These are phyloP conservation scores for Boletus reticuloceps DNA, from an alignment of 768 basidiomycete species.

Conservation along the genomic window DNA sequence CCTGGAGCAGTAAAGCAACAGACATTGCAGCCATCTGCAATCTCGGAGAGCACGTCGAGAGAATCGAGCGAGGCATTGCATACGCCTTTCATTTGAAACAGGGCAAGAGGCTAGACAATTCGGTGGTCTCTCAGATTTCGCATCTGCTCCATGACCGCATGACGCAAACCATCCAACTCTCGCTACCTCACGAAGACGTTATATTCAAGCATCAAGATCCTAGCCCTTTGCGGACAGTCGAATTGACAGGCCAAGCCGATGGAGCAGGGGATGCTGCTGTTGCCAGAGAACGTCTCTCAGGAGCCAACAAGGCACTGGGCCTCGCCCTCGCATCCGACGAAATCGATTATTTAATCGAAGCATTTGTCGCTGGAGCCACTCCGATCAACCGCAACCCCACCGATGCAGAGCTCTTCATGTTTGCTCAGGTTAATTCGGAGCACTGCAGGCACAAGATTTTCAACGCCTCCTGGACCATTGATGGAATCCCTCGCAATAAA, in stretches of 20 bases:
- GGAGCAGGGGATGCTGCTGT: slow-evolving; percentile 27
- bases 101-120: slow-evolving; percentile 38
- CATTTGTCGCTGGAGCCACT: slow-evolving; percentile 69
- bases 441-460: slow-evolving; percentile 99
- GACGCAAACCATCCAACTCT: slow-evolving; percentile 77
- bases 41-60: slow-evolving; percentile 64
- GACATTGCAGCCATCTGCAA: slow-evolving; percentile 91
- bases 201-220: slow-evolving; percentile 64
- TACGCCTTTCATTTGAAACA: slow-evolving; percentile 58
- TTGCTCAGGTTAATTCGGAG: slow-evolving; percentile 99
- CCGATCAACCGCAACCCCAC: slow-evolving; percentile 84
- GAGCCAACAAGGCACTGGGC: slow-evolving; percentile 82
- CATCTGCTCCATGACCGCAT: slow-evolving; percentile 91
- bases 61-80: slow-evolving; percentile 82
- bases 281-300: slow-evolving; percentile 61
- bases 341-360: slow-evolving; percentile 87
- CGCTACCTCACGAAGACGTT: slow-evolving; percentile 53
- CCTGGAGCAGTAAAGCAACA: slow-evolving; percentile 99
- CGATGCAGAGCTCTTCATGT: slow-evolving; percentile 99
- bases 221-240: slow-evolving; percentile 67
- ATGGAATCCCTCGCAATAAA: slow-evolving; percentile 57
- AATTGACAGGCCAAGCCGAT: slow-evolving; percentile 42
- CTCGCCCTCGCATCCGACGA: slow-evolving; percentile 89
- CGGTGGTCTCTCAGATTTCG: slow-evolving; percentile 53
- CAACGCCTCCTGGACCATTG: slow-evolving; percentile 95